Conservation (phyloP, 1,139 yeast genomes). For the Groenewaldozyma auringiensis region DNA sequence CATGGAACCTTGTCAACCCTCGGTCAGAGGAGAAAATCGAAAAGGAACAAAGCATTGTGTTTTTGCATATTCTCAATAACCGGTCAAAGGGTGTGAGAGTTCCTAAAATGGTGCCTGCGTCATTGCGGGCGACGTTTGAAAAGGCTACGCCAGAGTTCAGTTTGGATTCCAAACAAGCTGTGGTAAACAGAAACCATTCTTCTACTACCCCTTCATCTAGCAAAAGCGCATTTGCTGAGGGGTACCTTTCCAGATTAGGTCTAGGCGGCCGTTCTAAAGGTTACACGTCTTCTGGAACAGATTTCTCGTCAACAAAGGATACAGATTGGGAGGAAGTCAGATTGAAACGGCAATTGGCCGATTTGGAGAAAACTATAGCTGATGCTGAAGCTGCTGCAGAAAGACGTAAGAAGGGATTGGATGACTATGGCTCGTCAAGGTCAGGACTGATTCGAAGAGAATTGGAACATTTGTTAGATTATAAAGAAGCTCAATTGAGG, state of each 20-base stretch:
- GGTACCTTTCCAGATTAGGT: conserved; percentile 40
- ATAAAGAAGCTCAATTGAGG: conserved; percentile 49
- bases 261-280: conserved; percentile 30
- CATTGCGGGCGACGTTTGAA: conserved; percentile 83
- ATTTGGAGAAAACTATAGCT: conserved; percentile 56
- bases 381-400: conserved; percentile 50
- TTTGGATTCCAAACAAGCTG: conserved; percentile 45
- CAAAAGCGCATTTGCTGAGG: conserved; percentile 43
- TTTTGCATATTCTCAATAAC: conserved; percentile 83
- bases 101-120: conserved; percentile 92
- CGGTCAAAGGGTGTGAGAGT: conserved; percentile 80
- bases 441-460: conserved; percentile 53
- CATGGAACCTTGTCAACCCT: conserved; percentile 95
- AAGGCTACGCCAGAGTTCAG: conserved; percentile 79
- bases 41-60: conserved; percentile 85
- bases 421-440: conserved; percentile 35
- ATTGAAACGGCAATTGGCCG: conserved; percentile 67
- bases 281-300: conserved; percentile 55
- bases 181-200: conserved; percentile 23
- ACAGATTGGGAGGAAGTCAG: conserved; percentile 85
- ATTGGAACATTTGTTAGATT: conserved; percentile 70
- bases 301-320: conserved; percentile 63
- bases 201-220: conserved; percentile 19
- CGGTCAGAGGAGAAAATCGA: conserved; percentile 80
- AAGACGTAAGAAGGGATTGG: conserved; percentile 36